Conservation (phyloP, 202 grass and related monocot genomes). For the Setaria italica region DNA sequence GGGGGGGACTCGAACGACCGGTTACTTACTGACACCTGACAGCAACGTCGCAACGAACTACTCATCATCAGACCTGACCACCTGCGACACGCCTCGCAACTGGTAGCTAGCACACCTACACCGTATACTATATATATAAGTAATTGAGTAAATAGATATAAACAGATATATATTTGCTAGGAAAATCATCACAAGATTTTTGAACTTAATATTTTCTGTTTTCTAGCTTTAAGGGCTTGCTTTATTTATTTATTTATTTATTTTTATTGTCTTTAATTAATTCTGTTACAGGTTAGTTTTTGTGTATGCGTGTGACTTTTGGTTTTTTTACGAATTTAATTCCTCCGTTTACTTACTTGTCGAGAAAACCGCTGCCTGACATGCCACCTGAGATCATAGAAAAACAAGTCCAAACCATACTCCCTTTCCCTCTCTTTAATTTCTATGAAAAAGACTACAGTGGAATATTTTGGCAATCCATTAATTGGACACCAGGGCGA, state of each 20-base stretch:
- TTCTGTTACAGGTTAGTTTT: no score
- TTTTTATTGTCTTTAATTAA: not conserved
- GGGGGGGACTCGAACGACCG: not conserved
- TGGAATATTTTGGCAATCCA: not conserved
- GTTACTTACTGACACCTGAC: slow-evolving; percentile 22
- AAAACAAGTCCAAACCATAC: not conserved
- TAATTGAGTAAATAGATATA: not conserved
- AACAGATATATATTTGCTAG: not conserved
- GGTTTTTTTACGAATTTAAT: not conserved
- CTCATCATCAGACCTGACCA: slow-evolving; percentile 1
- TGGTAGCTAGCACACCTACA: not conserved
- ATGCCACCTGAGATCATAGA: slow-evolving; percentile 36
- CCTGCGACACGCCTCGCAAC: slow-evolving; percentile 13
- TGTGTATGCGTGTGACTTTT: not conserved
- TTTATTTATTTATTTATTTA: not conserved
- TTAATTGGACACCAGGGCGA: not conserved
- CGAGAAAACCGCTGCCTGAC: slow-evolving; percentile 20
- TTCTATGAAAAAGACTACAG: not conserved
- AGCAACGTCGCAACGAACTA: slow-evolving; percentile 24
- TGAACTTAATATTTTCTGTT: not conserved
- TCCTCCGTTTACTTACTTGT: not conserved
- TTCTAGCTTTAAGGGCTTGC: not conserved
- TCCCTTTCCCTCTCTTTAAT: not conserved
- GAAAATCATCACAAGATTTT: not conserved
- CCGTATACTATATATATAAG: not conserved